Conservation (phyloP, 1,284 basidiomycete genomes). For the Ustilago esculenta region DNA sequence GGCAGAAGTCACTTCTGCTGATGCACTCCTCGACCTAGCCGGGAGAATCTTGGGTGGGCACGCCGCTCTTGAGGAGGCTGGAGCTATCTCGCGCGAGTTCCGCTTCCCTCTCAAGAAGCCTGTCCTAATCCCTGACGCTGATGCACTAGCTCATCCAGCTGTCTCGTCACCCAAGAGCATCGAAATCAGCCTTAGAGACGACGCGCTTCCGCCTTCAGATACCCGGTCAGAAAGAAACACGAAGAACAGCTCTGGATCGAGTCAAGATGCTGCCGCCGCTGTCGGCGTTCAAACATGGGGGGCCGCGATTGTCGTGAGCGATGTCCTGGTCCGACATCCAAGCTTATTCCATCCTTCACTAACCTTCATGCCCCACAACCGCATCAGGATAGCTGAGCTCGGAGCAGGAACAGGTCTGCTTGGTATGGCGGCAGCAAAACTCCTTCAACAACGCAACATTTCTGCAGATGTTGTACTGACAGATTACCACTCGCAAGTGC, state of each 20-base stretch:
- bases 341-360: slow-evolving; percentile 25
- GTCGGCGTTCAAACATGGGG: slow-evolving; percentile 52
- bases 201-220: slow-evolving; percentile 39
- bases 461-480: slow-evolving; percentile 38
- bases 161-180: neutral
- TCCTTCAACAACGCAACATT: slow-evolving; percentile 11
- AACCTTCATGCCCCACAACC: neutral
- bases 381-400: slow-evolving; percentile 31
- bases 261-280: slow-evolving; percentile 43
- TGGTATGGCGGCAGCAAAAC: slow-evolving; percentile 39
- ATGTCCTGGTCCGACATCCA: slow-evolving; percentile 30
- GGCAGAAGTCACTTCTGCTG: slow-evolving; percentile 1
- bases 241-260: slow-evolving; percentile 1
- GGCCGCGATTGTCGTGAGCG: slow-evolving; percentile 38
- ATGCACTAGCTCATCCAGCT: neutral
- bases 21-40: slow-evolving; percentile 39
- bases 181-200: slow-evolving; percentile 34
- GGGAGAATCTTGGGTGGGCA: slow-evolving; percentile 41
- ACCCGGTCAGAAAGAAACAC: slow-evolving; percentile 17
- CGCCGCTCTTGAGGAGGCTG: slow-evolving; percentile 39
- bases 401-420: slow-evolving; percentile 49
- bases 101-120: slow-evolving; percentile 31
- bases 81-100: slow-evolving; percentile 38
- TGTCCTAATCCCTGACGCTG: slow-evolving; percentile 10
- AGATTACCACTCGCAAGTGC: slow-evolving; percentile 44